Base-by-base conservation (phyloP, 148 eudicot species). In the Vaccinium macrocarpon region DNA sequence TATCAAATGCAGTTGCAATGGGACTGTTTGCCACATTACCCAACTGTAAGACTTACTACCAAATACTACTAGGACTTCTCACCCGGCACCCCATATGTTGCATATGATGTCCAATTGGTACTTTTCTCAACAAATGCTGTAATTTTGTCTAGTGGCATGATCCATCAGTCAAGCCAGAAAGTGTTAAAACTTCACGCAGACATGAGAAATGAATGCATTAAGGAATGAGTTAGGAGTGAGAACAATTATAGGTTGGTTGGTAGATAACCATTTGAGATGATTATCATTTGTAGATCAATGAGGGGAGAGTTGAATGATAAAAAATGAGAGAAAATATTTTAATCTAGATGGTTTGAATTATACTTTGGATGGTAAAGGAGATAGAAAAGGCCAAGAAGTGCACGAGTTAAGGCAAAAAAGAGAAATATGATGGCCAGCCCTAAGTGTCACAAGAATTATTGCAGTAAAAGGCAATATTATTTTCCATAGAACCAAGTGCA, bases 1-100 rank as follows among this genome's bases (percentile, higher is more conserved):
- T 64, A 91, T 96, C 89, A 87, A 86, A 88, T 96, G 99, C 84
- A 89, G 86, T 64, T 96, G 98, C 85, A 81, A 66, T 81, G 83
- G 79, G 78, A 79, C 93, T 74, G 78, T 85, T 84, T 96, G 98
- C 90, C 94, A 86, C 89, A 88, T 96, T 62, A 88, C 86, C 85
- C 64, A 49, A 4, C 84, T 96, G 98, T 96, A 80, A 84, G 93
- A 76, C 16, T 0, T 64, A 7, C 32, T n/a, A 35, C 8, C 46
- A 57, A 79, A 29, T 66, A 13, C 73, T 35, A 6, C 32, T 8
- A 1, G 11, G 25, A n/a, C 72, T 79, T 53, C 15, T 35, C 48
- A 15, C 5, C 74, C 68, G 25, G 15, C 15, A 10, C 74, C 7
- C 74, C 59, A 3, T 9, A 8, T 27, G 76, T 81, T 82, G 15